phyloP scores from a whole-genome alignment of 2,329 filamentous ascomycete genomes.

The Aspergillus arachidicola region DNA sequence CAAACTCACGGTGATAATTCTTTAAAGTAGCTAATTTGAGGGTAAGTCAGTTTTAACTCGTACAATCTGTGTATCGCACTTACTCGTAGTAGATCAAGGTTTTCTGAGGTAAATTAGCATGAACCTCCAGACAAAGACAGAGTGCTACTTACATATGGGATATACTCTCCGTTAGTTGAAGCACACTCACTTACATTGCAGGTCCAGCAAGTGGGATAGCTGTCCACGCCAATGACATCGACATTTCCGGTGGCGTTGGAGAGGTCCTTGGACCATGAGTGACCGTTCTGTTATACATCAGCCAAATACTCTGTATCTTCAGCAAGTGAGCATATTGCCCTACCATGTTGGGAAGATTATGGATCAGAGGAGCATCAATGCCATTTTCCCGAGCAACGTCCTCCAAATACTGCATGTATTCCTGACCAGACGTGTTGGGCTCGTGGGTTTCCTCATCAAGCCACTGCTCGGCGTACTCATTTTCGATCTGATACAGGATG shows the following conservation, averaged over 20 bases:
- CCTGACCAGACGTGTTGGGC: slow-evolving; percentile 51
- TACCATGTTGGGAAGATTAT: slow-evolving; percentile 63
- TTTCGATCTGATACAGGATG: slow-evolving; percentile 35
- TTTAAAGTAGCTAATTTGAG: background rate
- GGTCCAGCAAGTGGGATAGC: slow-evolving; percentile 61
- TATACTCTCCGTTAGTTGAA: slow-evolving; percentile 61
- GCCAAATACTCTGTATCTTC: background rate
- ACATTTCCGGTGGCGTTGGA: slow-evolving; percentile 54
- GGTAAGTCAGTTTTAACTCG: background rate
- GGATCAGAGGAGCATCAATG: slow-evolving; percentile 59
- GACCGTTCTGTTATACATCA: slow-evolving; percentile 35
- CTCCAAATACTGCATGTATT: slow-evolving; percentile 53
- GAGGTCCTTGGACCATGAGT: slow-evolving; percentile 64
- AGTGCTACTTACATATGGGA: slow-evolving; percentile 47
- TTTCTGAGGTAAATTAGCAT: background rate
- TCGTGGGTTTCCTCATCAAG: slow-evolving; percentile 33
- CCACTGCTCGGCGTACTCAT: slow-evolving; percentile 46
- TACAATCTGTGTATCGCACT: background rate
- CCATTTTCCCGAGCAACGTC: slow-evolving; percentile 57
- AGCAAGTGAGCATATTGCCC: background rate
- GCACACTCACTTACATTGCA: slow-evolving; percentile 65
- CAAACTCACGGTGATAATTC: background rate
- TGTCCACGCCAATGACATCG: slow-evolving; percentile 33
- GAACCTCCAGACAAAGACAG: background rate
- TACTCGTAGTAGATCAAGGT: slow-evolving; percentile 2